These are phyloP conservation scores for Cicer cuneatum DNA, from an alignment of 306 rosid genomes.

Conservation along the genomic window DNA sequence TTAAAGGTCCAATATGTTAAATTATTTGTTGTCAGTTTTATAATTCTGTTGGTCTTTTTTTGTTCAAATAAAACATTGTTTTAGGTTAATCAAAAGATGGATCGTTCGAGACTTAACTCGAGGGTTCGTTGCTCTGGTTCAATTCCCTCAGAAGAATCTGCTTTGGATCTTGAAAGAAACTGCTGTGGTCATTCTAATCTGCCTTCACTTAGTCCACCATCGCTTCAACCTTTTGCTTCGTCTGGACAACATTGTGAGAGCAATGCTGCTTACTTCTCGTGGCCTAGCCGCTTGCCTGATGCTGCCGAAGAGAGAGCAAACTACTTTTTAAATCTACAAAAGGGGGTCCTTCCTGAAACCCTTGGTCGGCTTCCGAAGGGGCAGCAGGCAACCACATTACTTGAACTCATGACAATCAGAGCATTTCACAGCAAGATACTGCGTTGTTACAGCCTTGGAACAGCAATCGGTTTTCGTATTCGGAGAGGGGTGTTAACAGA, in stretches of 20 bases:
- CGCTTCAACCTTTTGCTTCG: slow-evolving; percentile 90
- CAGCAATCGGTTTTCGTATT: slow-evolving; percentile 97
- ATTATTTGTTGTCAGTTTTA: slow-evolving; percentile 18
- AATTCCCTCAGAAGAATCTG: slow-evolving; percentile 93
- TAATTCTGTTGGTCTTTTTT: background rate
- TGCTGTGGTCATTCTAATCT: slow-evolving; percentile 88
- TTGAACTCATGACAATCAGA: slow-evolving; percentile 96
- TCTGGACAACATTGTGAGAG: slow-evolving; percentile 97
- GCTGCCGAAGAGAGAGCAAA: slow-evolving; percentile 96
- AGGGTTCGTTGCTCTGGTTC: slow-evolving; percentile 81
- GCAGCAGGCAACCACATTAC: slow-evolving; percentile 94
- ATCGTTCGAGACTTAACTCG: slow-evolving; percentile 64
- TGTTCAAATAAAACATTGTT: slow-evolving; percentile 23
- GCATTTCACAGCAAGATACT: slow-evolving; percentile 99
- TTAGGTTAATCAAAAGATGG: slow-evolving; percentile 66
- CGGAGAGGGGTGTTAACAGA: slow-evolving; percentile 85
- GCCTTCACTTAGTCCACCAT: slow-evolving; percentile 86
- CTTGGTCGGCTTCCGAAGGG: slow-evolving; percentile 91
- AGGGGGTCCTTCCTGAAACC: slow-evolving; percentile 87
- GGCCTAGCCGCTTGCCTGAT: slow-evolving; percentile 92
- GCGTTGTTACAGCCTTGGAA: slow-evolving; percentile 98
- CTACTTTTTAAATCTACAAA: slow-evolving; percentile 88
- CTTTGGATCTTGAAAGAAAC: slow-evolving; percentile 91
- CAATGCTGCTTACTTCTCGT: slow-evolving; percentile 94
- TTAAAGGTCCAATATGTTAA: slow-evolving; percentile 19